These are phyloP conservation scores for Penicillium sp. DNA, from an alignment of 2,329 filamentous ascomycete genomes.

Conservation along the genomic window DNA sequence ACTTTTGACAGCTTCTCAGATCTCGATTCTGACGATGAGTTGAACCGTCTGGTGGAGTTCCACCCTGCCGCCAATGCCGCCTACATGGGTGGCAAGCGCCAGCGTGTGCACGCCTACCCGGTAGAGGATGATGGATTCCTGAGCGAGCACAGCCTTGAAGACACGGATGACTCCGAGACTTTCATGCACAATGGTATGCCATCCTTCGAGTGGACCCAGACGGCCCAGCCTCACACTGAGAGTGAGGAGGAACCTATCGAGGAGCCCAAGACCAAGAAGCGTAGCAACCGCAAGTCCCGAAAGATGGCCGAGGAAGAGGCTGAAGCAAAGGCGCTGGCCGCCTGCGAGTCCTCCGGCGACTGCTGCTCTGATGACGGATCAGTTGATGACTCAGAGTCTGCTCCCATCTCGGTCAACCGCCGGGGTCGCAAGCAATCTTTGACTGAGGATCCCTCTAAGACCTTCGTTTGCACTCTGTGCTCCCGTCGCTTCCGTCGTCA, in stretches of 20 bases:
- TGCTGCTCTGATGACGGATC: conserved; percentile 45
- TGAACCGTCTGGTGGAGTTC: conserved; percentile 73
- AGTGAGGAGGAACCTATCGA: conserved; percentile 45
- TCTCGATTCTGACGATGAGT: conserved; percentile 87
- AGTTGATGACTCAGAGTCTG: conserved; percentile 42
- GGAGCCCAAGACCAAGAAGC: conserved; percentile 53
- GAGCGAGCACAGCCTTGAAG: conserved; percentile 72
- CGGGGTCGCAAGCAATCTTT: conserved; percentile 97
- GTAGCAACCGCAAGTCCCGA: conserved; percentile 43
- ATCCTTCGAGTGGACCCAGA: conserved; percentile 55
- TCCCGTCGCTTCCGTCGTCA: conserved; percentile 96
- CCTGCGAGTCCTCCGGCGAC: conserved; percentile 17
- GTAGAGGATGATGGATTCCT: conserved; percentile 76
- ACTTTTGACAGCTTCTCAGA: conserved; percentile 84
- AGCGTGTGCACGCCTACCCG: conserved; percentile 69
- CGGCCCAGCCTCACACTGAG: conserved; percentile 27
- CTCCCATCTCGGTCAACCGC: conserved; percentile 67
- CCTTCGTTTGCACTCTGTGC: conserved; percentile 94
- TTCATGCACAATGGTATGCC: conserved; percentile 63
- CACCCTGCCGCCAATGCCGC: conserved; percentile 58
- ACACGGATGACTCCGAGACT: conserved; percentile 67
- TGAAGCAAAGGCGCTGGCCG: conserved; percentile 39
- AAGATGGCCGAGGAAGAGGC: conserved; percentile 49
- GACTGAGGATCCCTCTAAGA: conserved; percentile 97
- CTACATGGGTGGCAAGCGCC: conserved; percentile 66